Conservation (phyloP, 2,329 filamentous ascomycete species). For the Pseudogymnoascus sp. region DNA sequence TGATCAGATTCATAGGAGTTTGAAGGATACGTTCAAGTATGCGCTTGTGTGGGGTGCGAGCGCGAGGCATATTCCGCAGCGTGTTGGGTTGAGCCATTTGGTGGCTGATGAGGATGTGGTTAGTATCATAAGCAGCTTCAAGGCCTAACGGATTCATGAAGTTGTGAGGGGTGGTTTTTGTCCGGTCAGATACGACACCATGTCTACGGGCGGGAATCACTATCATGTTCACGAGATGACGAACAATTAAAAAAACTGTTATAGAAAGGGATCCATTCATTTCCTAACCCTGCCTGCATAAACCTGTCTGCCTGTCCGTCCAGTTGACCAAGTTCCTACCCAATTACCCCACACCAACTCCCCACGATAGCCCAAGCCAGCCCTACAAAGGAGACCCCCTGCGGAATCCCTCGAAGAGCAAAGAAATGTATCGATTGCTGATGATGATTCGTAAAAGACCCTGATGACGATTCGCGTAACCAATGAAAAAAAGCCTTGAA, state of each 20-base stretch:
- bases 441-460: constrained; percentile 8
- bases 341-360: constrained; percentile 9
- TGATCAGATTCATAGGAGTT: constrained; percentile 83
- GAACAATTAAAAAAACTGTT: background rate
- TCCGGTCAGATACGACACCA: background rate
- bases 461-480: constrained; percentile 11
- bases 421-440: constrained; percentile 10
- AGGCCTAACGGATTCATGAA: constrained; percentile 45
- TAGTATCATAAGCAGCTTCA: constrained; percentile 60
- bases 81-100: constrained; percentile 77
- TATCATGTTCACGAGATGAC: constrained; percentile 8
- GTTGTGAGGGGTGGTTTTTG: background rate
- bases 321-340: constrained; percentile 4
- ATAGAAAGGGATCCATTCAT: constrained; percentile 1
- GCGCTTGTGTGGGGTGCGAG: constrained; percentile 96
- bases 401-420: background rate
- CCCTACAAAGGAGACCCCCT: background rate
- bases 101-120: constrained; percentile 68
- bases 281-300: background rate
- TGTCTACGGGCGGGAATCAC: background rate
- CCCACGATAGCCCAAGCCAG: constrained; percentile 3
- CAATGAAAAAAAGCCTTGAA: constrained; percentile 12
- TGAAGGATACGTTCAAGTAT: constrained; percentile 99
- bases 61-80: constrained; percentile 87
- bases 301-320: background rate